phyloP scores from a whole-genome alignment of 2,329 filamentous ascomycete species.

The Lasiodiplodia sp. region DNA sequence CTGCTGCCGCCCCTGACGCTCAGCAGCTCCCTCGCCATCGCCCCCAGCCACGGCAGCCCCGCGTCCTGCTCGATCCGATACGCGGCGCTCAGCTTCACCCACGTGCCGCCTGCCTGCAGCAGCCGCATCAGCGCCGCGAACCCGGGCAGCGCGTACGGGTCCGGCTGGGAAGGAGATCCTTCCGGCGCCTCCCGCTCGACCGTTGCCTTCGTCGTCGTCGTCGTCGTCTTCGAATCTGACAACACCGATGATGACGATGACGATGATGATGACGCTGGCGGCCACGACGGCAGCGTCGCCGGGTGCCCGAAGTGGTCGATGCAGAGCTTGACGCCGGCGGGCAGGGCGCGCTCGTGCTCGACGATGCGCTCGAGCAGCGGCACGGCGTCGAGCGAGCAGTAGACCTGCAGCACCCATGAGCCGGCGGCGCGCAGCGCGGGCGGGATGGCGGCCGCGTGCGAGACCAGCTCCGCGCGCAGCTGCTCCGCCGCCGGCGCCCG shows the following conservation, averaged over 20 bases:
- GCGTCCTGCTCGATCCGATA: conserved; percentile 61
- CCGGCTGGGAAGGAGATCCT: conserved; percentile 32
- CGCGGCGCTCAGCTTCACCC: conserved; percentile 65
- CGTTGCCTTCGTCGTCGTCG: too few relatives aligned
- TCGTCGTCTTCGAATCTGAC: too few relatives aligned
- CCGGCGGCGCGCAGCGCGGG: conserved; percentile 44
- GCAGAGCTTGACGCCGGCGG: conserved; percentile 61
- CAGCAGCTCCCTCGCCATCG: conserved; percentile 59
- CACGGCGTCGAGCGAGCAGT: conserved; percentile 61
- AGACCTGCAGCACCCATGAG: conserved; percentile 66
- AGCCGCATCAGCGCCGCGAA: conserved; percentile 59
- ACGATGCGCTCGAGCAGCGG: conserved; percentile 59
- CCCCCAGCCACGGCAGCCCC: conserved; percentile 55
- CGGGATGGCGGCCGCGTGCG: conserved; percentile 60
- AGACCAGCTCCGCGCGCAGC: conserved; percentile 52
- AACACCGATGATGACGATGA: too few relatives aligned
- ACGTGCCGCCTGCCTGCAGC: conserved; percentile 57
- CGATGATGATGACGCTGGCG: too few relatives aligned
- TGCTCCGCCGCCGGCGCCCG: conserved; percentile 47
- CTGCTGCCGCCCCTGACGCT: conserved; percentile 57
- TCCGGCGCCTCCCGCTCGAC: conserved; percentile 32
- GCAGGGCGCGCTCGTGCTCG: conserved; percentile 55
- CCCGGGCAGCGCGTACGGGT: conserved; percentile 56
- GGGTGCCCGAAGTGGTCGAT: conserved; percentile 68
- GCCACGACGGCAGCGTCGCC: conserved; percentile 40